A percentile compares a stretch with the other conserved stretches of the same genome.
Evolutionary conservation across 305 asterid species (phyloP).

Genomic region (Euphrasia arctica): DNA sequence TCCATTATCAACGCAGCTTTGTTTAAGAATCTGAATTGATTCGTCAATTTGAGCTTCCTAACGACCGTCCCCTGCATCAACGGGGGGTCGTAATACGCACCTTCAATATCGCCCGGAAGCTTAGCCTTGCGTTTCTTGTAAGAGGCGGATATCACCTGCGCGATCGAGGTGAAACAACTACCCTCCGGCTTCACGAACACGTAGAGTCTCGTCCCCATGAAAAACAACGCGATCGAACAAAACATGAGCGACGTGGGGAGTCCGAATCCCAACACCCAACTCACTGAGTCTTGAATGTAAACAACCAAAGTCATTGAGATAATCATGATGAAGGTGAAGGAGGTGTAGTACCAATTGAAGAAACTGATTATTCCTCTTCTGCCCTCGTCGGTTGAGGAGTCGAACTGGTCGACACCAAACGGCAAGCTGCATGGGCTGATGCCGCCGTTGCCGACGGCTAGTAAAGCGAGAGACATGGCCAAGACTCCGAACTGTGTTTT

Average conservation of each 20-base stretch:
- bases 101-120: slow-evolving; percentile 41
- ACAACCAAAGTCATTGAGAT: slow-evolving; percentile 51
- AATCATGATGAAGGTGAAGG: slow-evolving; percentile 58
- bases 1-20: slow-evolving; percentile 64
- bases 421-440: slow-evolving; percentile 92
- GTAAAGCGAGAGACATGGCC: slow-evolving; percentile 39
- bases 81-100: slow-evolving; percentile 52
- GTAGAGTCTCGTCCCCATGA: slow-evolving; percentile 52
- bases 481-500: slow-evolving; percentile 52
- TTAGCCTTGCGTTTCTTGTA: slow-evolving; percentile 50
- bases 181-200: slow-evolving; percentile 74
- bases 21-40: slow-evolving; percentile 53
- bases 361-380: slow-evolving; percentile 70
- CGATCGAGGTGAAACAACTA: slow-evolving; percentile 60
- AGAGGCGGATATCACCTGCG: slow-evolving; percentile 45
- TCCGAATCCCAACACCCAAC: slow-evolving; percentile 67
- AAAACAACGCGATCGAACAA: slow-evolving; percentile 43
- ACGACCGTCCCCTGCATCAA: slow-evolving; percentile 25
- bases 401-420: slow-evolving; percentile 90
- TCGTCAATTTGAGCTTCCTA: slow-evolving; percentile 43
- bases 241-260: slow-evolving; percentile 61
- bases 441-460: slow-evolving; percentile 69
- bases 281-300: slow-evolving; percentile 62
- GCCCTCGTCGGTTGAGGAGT: slow-evolving; percentile 57
- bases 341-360: slow-evolving; percentile 84